Base-by-base conservation (phyloP, 2,329 filamentous ascomycete genomes). In the Beauveria caledonica region DNA sequence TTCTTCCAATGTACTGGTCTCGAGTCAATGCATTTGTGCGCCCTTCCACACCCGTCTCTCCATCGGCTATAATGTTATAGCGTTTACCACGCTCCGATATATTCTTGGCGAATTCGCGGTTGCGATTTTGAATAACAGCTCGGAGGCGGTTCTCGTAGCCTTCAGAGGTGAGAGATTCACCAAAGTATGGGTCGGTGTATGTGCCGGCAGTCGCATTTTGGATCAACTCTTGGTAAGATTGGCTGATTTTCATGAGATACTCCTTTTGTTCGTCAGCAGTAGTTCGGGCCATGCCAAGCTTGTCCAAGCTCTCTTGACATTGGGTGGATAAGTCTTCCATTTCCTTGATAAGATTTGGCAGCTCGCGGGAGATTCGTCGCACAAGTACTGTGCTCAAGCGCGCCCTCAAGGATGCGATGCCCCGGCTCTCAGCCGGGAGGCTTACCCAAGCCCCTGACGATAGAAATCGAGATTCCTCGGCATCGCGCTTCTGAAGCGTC, bases 111-210 rank as follows among this genome's bases (percentile, higher is more conserved):
- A 86, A 87, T 0, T 73, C 68, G 0, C 69, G 60, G 50, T 80
- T 78, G 1, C 77, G 67, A 40, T 80, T 77, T 58, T 85, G 82
- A 1, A 85, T 71, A 0, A 80, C 73, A 0, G 83, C 82, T 0
- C 84, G 76, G 4, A 87, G 71, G 0, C 82, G 76, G 42, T 73
- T 77, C 0, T 67, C 51, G 36, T 77, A 76, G 1, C 73, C 75
- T 0, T 63, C 21, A 1, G 64, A 52, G 0, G 69, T 68, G 10
- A 68, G 60, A 0, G 72, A 67, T 21, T 70, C 66, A 3, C 69
- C 73, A 61, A 86, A 86, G 68, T 86, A 86, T 0, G 64, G 17
- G 61, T 80, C 68, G 2, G 71, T 74, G 61, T 85, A 86, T 0
- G 72, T 72, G 0, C 84, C 83, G 17, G 80, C 73, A 0, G 79